Evolutionary conservation across 2,329 filamentous ascomycete genomes (phyloP).

Genomic region (Cladosporium colombiae): DNA sequence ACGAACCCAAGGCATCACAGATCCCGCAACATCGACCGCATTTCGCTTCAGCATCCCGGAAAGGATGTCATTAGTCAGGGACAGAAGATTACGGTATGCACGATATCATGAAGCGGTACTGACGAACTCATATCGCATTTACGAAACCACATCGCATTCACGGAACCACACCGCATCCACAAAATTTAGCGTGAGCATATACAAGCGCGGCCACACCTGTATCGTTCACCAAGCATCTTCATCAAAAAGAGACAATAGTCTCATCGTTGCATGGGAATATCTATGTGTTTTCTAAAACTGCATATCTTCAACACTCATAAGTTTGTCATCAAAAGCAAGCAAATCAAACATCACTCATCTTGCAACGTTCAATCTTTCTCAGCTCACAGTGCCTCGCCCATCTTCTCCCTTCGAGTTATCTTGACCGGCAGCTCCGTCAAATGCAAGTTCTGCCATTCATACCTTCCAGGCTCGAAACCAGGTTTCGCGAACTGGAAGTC

Average conservation of each 20-base stretch:
- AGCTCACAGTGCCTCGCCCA: neutral
- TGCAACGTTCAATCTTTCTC: neutral
- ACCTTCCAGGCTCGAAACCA: slow-evolving; percentile 38
- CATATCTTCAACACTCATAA: neutral
- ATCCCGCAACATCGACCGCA: too few relatives aligned
- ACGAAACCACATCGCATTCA: neutral
- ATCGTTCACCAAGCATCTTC: neutral
- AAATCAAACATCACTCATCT: neutral
- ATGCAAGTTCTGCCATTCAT: slow-evolving; percentile 43
- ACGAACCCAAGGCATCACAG: too few relatives aligned
- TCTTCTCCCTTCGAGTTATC: slow-evolving; percentile 37
- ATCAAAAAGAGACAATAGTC: neutral
- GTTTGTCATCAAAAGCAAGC: neutral
- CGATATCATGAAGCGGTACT: too few relatives aligned
- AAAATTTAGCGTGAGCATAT: neutral
- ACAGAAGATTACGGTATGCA: too few relatives aligned
- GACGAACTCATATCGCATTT: neutral
- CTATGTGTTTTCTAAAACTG: neutral
- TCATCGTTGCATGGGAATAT: neutral
- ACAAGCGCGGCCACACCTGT: neutral
- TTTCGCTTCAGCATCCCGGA: too few relatives aligned
- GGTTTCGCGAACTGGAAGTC: slow-evolving; percentile 41
- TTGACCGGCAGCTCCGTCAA: slow-evolving; percentile 42
- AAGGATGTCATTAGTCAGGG: too few relatives aligned
- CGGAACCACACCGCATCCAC: neutral